These are phyloP conservation scores for Heliosperma pusillum DNA, from an alignment of 148 eudicot genomes.

Conservation along the genomic window DNA sequence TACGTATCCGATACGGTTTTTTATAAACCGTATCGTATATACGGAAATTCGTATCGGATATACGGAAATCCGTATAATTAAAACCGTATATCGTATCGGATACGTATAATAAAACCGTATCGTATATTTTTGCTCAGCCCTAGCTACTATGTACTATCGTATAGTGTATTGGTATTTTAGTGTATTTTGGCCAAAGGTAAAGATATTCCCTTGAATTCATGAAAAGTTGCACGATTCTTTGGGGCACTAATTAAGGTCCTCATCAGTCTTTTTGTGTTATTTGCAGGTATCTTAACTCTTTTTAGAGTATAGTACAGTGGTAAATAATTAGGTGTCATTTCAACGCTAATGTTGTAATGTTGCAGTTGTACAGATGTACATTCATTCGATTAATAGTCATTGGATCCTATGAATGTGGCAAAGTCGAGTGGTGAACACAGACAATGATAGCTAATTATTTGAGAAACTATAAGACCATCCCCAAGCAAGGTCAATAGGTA, in stretches of 20 bases:
- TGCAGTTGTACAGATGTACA: not conserved
- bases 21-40: no score
- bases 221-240: conserved; percentile 22
- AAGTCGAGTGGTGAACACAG: conserved; percentile 16
- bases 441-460: conserved; percentile 23
- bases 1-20: no score
- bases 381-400: conserved; percentile 3
- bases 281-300: not conserved
- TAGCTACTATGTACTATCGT: no score
- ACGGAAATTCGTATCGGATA: no score
- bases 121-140: no score
- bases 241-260: conserved; percentile 6
- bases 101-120: no score
- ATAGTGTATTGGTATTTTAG: not conserved
- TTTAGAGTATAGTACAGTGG: not conserved
- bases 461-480: conserved; percentile 7
- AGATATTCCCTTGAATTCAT: not conserved
- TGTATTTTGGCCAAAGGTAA: not conserved
- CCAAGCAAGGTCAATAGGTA: no score
- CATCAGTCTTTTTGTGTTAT: not conserved
- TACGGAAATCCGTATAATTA: no score
- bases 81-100: no score
- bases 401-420: conserved; percentile 26
- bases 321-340: conserved; percentile 8
- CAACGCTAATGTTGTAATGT: conserved; percentile 1